A percentile compares a stretch with the other conserved stretches of the same genome.
Conservation (phyloP, 306 rosid species). For the Dalbergia cochinchinensis region DNA sequence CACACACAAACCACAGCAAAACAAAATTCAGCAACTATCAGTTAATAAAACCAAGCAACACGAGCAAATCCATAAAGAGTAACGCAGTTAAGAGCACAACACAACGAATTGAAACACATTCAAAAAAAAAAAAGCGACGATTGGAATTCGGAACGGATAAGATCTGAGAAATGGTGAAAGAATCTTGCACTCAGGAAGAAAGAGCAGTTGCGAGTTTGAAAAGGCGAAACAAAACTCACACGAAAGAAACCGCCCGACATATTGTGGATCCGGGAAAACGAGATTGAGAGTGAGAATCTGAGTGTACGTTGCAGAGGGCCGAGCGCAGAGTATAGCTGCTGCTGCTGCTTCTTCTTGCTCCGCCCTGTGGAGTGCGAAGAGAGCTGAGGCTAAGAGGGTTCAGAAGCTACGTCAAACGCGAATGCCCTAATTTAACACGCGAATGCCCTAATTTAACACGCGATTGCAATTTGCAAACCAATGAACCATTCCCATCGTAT, state of each 20-base stretch:
- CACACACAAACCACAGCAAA: background rate
- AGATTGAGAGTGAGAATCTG: slow-evolving; percentile 42
- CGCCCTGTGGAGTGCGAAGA: background rate
- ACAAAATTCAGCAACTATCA: slow-evolving; percentile 19
- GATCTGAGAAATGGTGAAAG: slow-evolving; percentile 44
- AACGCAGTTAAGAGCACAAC: background rate
- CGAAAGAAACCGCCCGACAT: slow-evolving; percentile 99
- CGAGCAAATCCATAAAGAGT: background rate
- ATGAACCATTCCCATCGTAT: background rate
- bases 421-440: slow-evolving; percentile 49
- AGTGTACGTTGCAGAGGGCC: background rate
- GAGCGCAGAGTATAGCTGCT: background rate
- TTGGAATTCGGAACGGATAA: background rate
- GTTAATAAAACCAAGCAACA: slow-evolving; percentile 15
- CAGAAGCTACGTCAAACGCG: slow-evolving; percentile 34
- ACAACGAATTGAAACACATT: background rate
- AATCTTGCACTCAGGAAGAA: background rate
- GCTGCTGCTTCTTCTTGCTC: background rate
- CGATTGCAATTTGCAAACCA: slow-evolving; percentile 1
- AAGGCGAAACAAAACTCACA: slow-evolving; percentile 50
- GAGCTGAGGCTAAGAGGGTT: slow-evolving; percentile 27
- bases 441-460: slow-evolving; percentile 48
- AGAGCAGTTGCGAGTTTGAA: background rate
- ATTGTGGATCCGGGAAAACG: slow-evolving; percentile 50
- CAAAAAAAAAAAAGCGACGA: background rate